Base-by-base conservation (phyloP, 1,139 yeast genomes). In the Suhomyces kunorum region DNA sequence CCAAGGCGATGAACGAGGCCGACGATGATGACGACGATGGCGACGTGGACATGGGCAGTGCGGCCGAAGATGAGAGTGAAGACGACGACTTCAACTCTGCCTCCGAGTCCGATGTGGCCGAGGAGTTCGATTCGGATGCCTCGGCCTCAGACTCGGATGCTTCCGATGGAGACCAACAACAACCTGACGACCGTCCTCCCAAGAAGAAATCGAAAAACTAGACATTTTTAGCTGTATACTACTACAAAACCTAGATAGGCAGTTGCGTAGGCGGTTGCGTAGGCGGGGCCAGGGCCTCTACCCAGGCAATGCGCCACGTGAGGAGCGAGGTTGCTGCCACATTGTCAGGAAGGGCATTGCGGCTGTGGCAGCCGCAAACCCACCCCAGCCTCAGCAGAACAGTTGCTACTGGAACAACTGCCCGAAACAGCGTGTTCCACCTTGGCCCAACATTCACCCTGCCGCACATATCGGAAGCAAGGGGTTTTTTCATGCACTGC, bases 81-180 rank as follows among this genome's bases (percentile, higher is more conserved):
- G 86, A 81, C 57, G 88, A 75, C 48, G 89, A 80, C 52, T 83
- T 82, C 62, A 74, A 80, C 22, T 78, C 77, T 8, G 82, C 75
- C 19, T 78, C 80, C 6, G 83, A 72, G 25, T 72, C 78, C 9
- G 95, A 87, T 50, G 86, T 83, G 34, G 96, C 95, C 3, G 96
- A 87, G 63, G 96, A 88, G 60, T 88, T 74, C 53, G 95, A 88
- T 57, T 85, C 92, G 7, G 88, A 86, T 50, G 92, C 74, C 1
- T 51, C 74, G 5, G 68, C 56, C 16, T 63, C 77, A 13, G 74
- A 64, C 20, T 58, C 66, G 8, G 64, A 58, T 26, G 66, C 50
- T 26, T 63, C 62, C 20, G 71, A 68, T 30, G 74, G 58, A 40
- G 75, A 65, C 33, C 73, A 66, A 12, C 75, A 65, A 33, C 73